Evolutionary conservation across 148 eudicot species (phyloP).

Genomic region (Simmondsia chinensis): DNA sequence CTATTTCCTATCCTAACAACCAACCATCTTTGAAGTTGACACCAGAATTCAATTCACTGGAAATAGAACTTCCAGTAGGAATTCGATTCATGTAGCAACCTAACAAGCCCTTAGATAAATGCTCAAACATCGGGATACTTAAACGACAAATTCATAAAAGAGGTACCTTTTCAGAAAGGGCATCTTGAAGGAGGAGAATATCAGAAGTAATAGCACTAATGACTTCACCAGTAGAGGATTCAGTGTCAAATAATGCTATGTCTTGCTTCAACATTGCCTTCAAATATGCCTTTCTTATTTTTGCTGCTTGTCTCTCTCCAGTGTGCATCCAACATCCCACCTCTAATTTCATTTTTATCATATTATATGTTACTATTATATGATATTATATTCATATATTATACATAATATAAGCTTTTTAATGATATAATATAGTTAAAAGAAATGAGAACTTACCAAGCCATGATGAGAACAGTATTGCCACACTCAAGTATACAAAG

Average conservation of each 20-base stretch:
- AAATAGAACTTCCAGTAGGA: too few species aligned
- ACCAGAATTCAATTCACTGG: too few species aligned
- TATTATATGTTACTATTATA: too few species aligned
- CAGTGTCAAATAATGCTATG: slow-evolving; percentile 58
- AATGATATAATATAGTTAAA: neutral
- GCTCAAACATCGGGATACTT: too few species aligned
- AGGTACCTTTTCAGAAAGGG: slow-evolving; percentile 67
- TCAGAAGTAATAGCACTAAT: slow-evolving; percentile 59
- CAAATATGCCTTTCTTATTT: slow-evolving; percentile 45
- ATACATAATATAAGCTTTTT: neutral
- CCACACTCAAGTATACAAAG: slow-evolving; percentile 56
- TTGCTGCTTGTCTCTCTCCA: slow-evolving; percentile 69
- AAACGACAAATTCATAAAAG: neutral
- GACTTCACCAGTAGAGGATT: slow-evolving; percentile 42
- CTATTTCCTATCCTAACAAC: too few species aligned
- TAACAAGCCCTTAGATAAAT: too few species aligned
- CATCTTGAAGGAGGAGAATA: slow-evolving; percentile 66
- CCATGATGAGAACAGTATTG: slow-evolving; percentile 44
- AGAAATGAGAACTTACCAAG: slow-evolving; percentile 33
- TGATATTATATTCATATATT: too few species aligned
- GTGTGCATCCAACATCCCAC: slow-evolving; percentile 79
- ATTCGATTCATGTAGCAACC: too few species aligned
- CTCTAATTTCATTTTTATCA: too few species aligned
- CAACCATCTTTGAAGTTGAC: too few species aligned
- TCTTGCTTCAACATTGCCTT: slow-evolving; percentile 46